These are phyloP conservation scores for Acer negundo DNA, from an alignment of 345 rosid species.

Conservation along the genomic window DNA sequence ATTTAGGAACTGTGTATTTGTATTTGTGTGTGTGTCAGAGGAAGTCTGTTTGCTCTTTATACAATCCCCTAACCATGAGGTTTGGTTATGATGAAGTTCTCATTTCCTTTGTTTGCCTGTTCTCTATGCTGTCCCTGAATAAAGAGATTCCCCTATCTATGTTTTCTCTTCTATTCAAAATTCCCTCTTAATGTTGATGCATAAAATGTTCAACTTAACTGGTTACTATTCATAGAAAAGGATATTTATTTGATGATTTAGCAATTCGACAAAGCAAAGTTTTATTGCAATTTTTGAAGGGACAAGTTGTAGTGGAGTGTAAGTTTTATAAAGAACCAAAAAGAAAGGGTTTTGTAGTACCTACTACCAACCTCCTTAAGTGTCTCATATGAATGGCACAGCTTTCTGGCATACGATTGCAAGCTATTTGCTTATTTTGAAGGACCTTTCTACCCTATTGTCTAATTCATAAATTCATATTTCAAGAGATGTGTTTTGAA, in stretches of 20 bases:
- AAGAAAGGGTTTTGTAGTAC: not conserved
- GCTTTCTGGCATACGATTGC: not conserved
- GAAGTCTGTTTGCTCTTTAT: not conserved
- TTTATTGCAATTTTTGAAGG: not conserved
- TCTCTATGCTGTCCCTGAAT: not conserved
- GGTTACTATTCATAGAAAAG: not conserved
- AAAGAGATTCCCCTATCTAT: not conserved
- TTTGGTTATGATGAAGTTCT: not conserved
- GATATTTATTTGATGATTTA: not conserved
- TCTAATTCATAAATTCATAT: constrained; percentile 8
- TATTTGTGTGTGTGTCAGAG: not conserved
- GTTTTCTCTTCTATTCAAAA: not conserved
- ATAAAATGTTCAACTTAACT: not conserved
- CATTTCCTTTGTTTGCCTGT: constrained; percentile 5
- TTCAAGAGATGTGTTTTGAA: constrained; percentile 11
- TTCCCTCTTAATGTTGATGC: not conserved
- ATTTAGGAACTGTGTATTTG: not conserved
- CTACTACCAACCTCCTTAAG: not conserved
- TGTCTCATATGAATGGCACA: not conserved
- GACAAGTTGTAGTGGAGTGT: not conserved
- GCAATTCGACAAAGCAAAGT: not conserved
- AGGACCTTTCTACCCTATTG: not conserved
- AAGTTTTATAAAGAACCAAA: not conserved
- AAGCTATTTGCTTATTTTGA: not conserved
- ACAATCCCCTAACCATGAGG: not conserved